Base-by-base conservation (phyloP, 805 yeast genomes). In the Saccharomycopsis sp. region DNA sequence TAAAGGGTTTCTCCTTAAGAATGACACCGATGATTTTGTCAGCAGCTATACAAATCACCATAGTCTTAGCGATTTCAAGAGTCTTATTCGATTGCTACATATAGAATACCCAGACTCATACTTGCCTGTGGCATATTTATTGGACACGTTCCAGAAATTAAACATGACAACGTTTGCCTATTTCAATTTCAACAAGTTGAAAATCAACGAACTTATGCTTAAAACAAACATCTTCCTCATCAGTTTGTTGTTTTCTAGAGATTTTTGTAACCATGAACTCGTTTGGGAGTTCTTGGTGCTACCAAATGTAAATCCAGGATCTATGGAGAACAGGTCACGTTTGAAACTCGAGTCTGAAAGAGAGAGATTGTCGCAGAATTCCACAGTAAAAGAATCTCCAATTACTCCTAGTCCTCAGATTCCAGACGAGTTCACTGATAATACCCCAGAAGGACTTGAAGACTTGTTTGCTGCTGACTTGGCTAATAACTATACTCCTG, bases 151-250 rank as follows among this genome's bases (percentile, higher is more conserved):
- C 3, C 54, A 66, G 49, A 66, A 65, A 42, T 61, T 70, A 14
- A 58, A 66, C 54, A 67, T 62, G 14, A 49, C 70, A 2, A 65
- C 67, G 1, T 64, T 67, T 2, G 73, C 75, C 2, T 63, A 66
- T 17, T 74, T 71, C 9, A 63, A 65, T n/a, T 67, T 67, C 62
- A 76, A 75, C 61, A 83, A 83, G 63, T 66, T 75, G 50, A 74
- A 76, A 53, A 63, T 80, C 41, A 83, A 83, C 63, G 73, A 78
- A 38, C 69, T 81, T 41, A 67, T 83, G 20, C 75, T 77, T 42
- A 70, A 73, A 41, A 62, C 85, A 41, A 85, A 85, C 63, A 62
- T 77, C 5, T 71, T 84, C 41, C 66, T 87, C 14, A 69, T 75
- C 19, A 67, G 75, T n/a, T 61, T 84, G 2, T 29, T 58, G 19